These are phyloP conservation scores for Mrakiaceae sp. DNA, from an alignment of 1,284 basidiomycete species.

Conservation along the genomic window DNA sequence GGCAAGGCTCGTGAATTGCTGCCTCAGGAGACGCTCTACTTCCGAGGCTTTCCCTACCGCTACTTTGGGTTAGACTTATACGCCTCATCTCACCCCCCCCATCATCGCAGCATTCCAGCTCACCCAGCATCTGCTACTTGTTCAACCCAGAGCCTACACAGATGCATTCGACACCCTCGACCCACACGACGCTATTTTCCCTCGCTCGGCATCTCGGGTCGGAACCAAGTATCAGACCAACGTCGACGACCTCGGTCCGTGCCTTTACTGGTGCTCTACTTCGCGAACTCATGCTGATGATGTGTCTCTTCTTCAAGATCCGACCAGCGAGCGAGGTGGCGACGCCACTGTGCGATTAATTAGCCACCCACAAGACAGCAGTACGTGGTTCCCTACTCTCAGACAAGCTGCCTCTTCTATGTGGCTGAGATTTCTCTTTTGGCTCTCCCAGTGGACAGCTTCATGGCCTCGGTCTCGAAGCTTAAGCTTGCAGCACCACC, in stretches of 20 bases:
- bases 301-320: too few relatives aligned
- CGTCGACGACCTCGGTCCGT: slow-evolving; percentile 20
- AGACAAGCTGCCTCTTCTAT: too few relatives aligned
- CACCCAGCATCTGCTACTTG: too few relatives aligned
- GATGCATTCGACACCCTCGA: slow-evolving; percentile 85
- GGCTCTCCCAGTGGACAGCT: slow-evolving; percentile 7
- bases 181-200: slow-evolving; percentile 88
- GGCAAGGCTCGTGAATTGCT: background rate
- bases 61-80: slow-evolving; percentile 71
- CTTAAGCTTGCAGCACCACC: slow-evolving; percentile 1
- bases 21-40: slow-evolving; percentile 13
- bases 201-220: slow-evolving; percentile 73
- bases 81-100: too few relatives aligned
- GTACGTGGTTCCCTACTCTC: too few relatives aligned
- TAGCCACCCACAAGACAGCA: too few relatives aligned
- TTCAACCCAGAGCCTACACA: slow-evolving; percentile 50
- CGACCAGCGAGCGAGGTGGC: too few relatives aligned
- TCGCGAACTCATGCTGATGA: too few relatives aligned
- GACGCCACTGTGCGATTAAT: too few relatives aligned
- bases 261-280: too few relatives aligned
- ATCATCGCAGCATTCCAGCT: too few relatives aligned
- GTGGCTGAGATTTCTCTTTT: background rate
- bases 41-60: slow-evolving; percentile 71
- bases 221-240: slow-evolving; percentile 73
- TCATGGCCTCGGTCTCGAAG: slow-evolving; percentile 10